Percentiles rank a stretch among this genome's conserved stretches.
Evolutionary conservation across 2,329 filamentous ascomycete species (phyloP).

Genomic region (Penicillium sp.): DNA sequence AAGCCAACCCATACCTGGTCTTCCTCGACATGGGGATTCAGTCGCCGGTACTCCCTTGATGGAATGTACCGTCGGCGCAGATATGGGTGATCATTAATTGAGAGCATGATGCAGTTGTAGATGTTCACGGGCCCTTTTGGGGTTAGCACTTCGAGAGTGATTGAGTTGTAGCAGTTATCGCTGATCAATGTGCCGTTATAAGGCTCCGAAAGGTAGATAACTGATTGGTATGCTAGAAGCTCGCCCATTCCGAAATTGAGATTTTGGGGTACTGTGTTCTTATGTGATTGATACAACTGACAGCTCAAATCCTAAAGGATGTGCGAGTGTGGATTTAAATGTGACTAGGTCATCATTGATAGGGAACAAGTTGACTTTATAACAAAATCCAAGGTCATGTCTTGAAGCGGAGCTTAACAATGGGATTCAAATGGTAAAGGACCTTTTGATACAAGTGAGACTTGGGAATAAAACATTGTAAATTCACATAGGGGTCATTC

Average conservation of each 20-base stretch:
- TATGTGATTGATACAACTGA: neutral
- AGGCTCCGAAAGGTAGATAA: neutral
- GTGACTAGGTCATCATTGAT: neutral
- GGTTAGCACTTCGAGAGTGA: neutral
- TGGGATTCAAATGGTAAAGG: neutral
- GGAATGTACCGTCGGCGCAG: neutral
- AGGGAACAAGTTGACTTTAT: neutral
- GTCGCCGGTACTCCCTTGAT: neutral
- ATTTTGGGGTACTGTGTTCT: neutral
- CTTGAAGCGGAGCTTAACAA: neutral
- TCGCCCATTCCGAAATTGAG: neutral
- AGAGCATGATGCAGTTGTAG: neutral
- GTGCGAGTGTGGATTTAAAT: neutral
- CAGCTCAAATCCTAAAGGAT: neutral
- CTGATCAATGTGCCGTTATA: neutral
- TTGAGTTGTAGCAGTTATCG: neutral
- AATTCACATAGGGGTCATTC: neutral
- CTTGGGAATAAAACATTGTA: neutral
- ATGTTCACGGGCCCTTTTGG: neutral
- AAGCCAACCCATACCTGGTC: neutral
- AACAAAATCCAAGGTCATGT: neutral
- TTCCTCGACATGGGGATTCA: neutral
- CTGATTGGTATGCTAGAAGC: neutral
- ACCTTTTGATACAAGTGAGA: neutral
- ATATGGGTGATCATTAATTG: neutral